Conservation (phyloP, 345 rosid genomes). For the Corchorus olitorius region DNA sequence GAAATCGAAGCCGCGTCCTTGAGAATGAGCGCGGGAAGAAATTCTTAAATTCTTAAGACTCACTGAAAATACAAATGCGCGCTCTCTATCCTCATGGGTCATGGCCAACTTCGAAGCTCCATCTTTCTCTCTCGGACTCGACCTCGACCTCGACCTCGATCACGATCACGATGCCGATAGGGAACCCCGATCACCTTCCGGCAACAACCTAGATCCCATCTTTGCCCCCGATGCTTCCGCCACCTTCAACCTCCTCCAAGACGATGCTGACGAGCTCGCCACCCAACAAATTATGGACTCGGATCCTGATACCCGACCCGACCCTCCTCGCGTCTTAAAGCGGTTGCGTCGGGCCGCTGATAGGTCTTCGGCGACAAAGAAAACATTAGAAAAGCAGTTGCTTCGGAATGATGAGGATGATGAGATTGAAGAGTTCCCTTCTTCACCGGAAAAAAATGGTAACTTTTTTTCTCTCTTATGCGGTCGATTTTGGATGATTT, state of each 20-base stretch:
- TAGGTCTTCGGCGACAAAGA: slow-evolving; percentile 14
- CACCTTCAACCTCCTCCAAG: slow-evolving; percentile 7
- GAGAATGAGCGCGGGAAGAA: no score
- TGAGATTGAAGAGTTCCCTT: slow-evolving; percentile 83
- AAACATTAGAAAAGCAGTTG: slow-evolving; percentile 21
- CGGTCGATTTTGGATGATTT: background rate
- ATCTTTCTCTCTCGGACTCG: slow-evolving; percentile 87
- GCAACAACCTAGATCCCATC: background rate
- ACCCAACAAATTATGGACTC: slow-evolving; percentile 44
- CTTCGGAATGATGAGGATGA: slow-evolving; percentile 46
- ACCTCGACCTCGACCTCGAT: slow-evolving; percentile 51
- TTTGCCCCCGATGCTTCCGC: slow-evolving; percentile 24
- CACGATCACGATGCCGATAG: slow-evolving; percentile 49
- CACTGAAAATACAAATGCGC: background rate
- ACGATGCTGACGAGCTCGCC: slow-evolving; percentile 27
- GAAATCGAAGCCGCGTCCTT: no score
- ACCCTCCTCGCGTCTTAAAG: slow-evolving; percentile 51
- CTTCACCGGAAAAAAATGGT: slow-evolving; percentile 68
- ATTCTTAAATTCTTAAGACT: background rate
- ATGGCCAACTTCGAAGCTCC: slow-evolving; percentile 82
- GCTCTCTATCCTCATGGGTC: slow-evolving; percentile 6
- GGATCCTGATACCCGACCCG: slow-evolving; percentile 40
- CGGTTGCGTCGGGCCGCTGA: slow-evolving; percentile 60
- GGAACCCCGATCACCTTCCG: slow-evolving; percentile 25
- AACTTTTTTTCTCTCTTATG: slow-evolving; percentile 3